Evolutionary conservation across 495 filamentous ascomycete genomes (phyloP).

Genomic region (Daldinia concentrica): DNA sequence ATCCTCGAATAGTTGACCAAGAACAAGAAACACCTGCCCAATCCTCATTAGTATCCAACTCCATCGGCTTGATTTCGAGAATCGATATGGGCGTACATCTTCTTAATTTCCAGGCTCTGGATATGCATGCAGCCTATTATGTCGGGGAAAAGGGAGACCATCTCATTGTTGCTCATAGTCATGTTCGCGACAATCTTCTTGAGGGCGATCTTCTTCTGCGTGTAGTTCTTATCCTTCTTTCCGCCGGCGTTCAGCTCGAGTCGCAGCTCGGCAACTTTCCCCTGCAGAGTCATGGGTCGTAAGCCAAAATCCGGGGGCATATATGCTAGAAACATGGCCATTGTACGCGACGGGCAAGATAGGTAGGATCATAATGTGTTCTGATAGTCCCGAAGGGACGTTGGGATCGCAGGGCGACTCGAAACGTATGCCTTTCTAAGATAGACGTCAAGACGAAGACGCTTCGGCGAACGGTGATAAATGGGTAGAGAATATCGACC

Average conservation of each 20-base stretch:
- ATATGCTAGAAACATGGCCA: constrained; percentile 61
- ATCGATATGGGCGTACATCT: constrained; percentile 76
- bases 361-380: constrained; percentile 44
- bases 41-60: constrained; percentile 44
- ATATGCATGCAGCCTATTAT: constrained; percentile 95
- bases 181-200: constrained; percentile 99
- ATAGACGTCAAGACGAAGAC: constrained; percentile 22
- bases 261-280: constrained; percentile 98
- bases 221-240: constrained; percentile 98
- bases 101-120: constrained; percentile 96
- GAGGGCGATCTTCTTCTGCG: constrained; percentile 95
- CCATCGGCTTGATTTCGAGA: not conserved
- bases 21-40: constrained; percentile 90
- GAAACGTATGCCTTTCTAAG: constrained; percentile 17
- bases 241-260: constrained; percentile 91
- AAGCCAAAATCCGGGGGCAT: constrained; percentile 53
- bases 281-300: constrained; percentile 69
- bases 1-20: constrained; percentile 95
- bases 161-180: constrained; percentile 99
- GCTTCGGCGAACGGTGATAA: constrained; percentile 8
- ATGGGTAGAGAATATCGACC: not conserved
- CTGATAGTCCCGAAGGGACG: constrained; percentile 20
- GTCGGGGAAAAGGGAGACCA: constrained; percentile 96
- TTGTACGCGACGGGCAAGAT: constrained; percentile 40
- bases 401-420: constrained; percentile 20